A percentile compares a stretch with the other conserved stretches of the same genome.
phyloP scores from a whole-genome alignment of 805 yeast genomes.

The Metschnikowia shivogae region DNA sequence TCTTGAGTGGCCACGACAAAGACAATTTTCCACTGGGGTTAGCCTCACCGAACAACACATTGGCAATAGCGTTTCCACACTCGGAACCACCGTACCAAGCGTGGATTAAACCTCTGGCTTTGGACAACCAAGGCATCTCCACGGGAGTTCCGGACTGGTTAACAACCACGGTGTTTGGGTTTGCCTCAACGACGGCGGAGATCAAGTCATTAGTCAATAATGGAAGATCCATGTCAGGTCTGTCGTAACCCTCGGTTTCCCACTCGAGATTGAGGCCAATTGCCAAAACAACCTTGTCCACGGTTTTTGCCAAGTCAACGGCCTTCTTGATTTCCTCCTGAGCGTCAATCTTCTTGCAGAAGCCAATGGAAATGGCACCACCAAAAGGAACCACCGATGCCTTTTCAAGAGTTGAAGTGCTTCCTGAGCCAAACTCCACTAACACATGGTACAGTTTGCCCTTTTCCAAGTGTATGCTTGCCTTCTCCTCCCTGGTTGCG shows the following conservation, averaged over 20 bases:
- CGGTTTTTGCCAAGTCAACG: constrained; percentile 44
- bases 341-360: constrained; percentile 19
- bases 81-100: constrained; percentile 60
- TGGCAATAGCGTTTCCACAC: constrained; percentile 56
- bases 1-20: constrained; percentile 48
- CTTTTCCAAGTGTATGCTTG: constrained; percentile 7
- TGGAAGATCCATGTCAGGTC: constrained; percentile 49
- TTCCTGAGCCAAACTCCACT: constrained; percentile 12
- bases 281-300: constrained; percentile 49
- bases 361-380: constrained; percentile 20
- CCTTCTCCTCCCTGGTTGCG: constrained; percentile 12
- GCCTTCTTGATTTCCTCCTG: constrained; percentile 34
- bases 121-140: constrained; percentile 48
- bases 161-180: constrained; percentile 50
- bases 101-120: constrained; percentile 44
- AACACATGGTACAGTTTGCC: constrained; percentile 7
- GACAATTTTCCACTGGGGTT: constrained; percentile 61
- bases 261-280: constrained; percentile 53
- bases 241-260: constrained; percentile 60
- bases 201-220: constrained; percentile 44
- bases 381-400: constrained; percentile 27
- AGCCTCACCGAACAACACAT: constrained; percentile 54
- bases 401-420: constrained; percentile 8
- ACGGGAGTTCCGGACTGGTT: constrained; percentile 63
- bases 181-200: constrained; percentile 40